Evolutionary conservation across 1,284 basidiomycete species (phyloP).

Genomic region (Polyporus tsugae): DNA sequence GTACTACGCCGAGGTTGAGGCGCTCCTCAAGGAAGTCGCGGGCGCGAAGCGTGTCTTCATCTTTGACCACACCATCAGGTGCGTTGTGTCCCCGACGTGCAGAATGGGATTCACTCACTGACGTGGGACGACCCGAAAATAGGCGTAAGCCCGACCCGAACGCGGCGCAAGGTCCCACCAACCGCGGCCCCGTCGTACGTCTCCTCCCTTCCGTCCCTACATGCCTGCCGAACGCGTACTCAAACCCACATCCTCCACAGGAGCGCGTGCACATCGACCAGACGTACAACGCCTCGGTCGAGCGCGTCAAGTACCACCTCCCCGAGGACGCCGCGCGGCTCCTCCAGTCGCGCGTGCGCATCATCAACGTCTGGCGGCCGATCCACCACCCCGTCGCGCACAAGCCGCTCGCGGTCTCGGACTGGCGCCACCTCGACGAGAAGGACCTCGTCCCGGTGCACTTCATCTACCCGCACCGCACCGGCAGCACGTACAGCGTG

Average conservation of each 20-base stretch:
- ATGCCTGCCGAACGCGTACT: background rate
- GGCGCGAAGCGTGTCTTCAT: conserved; percentile 50
- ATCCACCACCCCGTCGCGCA: conserved; percentile 55
- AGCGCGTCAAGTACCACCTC: conserved; percentile 60
- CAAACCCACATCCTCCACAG: conserved; percentile 19
- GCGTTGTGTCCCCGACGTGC: background rate
- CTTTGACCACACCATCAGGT: conserved; percentile 50
- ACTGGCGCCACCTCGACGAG: conserved; percentile 47
- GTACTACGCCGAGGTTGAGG: conserved; percentile 52
- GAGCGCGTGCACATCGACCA: conserved; percentile 63
- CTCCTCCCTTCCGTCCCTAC: background rate
- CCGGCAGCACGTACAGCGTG: conserved; percentile 64
- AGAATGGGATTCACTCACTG: too few relatives aligned
- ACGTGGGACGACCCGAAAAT: background rate
- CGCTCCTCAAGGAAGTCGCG: conserved; percentile 48
- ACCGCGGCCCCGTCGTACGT: conserved; percentile 29
- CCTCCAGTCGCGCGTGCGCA: conserved; percentile 57
- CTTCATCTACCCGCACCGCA: conserved; percentile 39
- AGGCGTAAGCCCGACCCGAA: conserved; percentile 26
- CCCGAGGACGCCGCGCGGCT: conserved; percentile 52
- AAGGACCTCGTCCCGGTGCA: conserved; percentile 36
- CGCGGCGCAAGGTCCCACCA: conserved; percentile 11
- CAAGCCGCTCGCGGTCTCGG: conserved; percentile 57
- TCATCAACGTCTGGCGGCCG: conserved; percentile 67
- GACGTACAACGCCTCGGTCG: conserved; percentile 54